These are phyloP conservation scores for Pinus tabuliformis DNA, from an alignment of 75 land plant genomes.

Conservation along the genomic window DNA sequence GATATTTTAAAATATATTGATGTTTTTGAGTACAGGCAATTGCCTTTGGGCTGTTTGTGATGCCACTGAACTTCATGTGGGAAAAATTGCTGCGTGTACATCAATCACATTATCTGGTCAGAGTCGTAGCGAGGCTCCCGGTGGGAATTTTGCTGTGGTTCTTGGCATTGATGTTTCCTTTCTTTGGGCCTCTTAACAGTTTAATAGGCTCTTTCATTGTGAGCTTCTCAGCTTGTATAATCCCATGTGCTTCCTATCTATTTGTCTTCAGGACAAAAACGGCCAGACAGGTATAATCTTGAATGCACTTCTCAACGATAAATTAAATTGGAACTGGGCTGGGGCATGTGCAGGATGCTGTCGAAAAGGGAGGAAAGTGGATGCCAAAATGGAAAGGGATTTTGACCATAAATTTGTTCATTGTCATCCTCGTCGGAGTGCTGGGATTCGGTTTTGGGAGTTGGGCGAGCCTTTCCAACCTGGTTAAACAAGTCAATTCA, in stretches of 20 bases:
- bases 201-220: slow-evolving; percentile 27
- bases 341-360: slow-evolving; percentile 16
- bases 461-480: slow-evolving; percentile 25
- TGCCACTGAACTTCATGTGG: slow-evolving; percentile 38
- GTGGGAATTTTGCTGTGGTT: slow-evolving; percentile 23
- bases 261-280: slow-evolving; percentile 10
- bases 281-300: slow-evolving; percentile 20
- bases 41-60: slow-evolving; percentile 20
- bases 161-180: slow-evolving; percentile 24
- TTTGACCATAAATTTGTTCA: slow-evolving; percentile 1
- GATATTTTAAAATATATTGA: too few species aligned
- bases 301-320: too few species aligned
- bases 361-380: slow-evolving; percentile 15
- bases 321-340: not conserved
- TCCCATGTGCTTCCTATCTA: slow-evolving; percentile 31
- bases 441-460: slow-evolving; percentile 28
- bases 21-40: slow-evolving; percentile 10
- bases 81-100: slow-evolving; percentile 25
- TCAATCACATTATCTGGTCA: slow-evolving; percentile 8
- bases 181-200: slow-evolving; percentile 29
- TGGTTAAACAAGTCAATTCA: slow-evolving; percentile 15
- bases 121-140: slow-evolving; percentile 20
- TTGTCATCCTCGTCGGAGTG: slow-evolving; percentile 1
- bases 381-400: slow-evolving; percentile 11
- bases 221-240: slow-evolving; percentile 35